A percentile compares a stretch with the other conserved stretches of the same genome.
These are phyloP conservation scores for Mediolabrus comicus DNA, from an alignment of 108 stramenopile genomes.

Conservation along the genomic window DNA sequence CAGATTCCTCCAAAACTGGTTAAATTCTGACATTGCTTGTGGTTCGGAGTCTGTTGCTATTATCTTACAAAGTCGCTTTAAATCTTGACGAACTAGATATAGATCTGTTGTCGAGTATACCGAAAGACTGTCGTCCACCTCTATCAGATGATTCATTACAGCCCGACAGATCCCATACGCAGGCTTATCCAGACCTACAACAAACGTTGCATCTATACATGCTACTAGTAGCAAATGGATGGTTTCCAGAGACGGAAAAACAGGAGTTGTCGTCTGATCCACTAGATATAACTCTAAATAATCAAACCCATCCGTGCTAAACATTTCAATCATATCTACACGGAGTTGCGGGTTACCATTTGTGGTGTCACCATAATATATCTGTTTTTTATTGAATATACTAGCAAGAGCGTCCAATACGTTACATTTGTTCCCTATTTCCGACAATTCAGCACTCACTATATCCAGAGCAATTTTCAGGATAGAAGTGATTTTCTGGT, in stretches of 20 bases:
- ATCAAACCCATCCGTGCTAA: background rate
- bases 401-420: background rate
- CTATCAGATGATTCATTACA: background rate
- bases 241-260: background rate
- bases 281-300: too few species aligned
- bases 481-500: background rate
- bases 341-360: background rate
- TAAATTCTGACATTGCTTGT: background rate
- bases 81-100: background rate
- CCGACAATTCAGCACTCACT: background rate
- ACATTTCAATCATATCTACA: background rate
- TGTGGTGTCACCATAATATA: background rate
- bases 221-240: background rate
- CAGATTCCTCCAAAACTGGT: slow-evolving; percentile 6
- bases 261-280: background rate
- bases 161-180: background rate
- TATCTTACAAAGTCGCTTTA: background rate
- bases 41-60: background rate
- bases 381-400: background rate
- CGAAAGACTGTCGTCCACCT: background rate
- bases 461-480: background rate
- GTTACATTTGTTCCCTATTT: background rate
- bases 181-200: background rate
- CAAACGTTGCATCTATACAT: background rate
- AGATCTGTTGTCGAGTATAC: background rate